Evolutionary conservation across 2,329 filamentous ascomycete genomes (phyloP).

Genomic region (Alternaria sp.): DNA sequence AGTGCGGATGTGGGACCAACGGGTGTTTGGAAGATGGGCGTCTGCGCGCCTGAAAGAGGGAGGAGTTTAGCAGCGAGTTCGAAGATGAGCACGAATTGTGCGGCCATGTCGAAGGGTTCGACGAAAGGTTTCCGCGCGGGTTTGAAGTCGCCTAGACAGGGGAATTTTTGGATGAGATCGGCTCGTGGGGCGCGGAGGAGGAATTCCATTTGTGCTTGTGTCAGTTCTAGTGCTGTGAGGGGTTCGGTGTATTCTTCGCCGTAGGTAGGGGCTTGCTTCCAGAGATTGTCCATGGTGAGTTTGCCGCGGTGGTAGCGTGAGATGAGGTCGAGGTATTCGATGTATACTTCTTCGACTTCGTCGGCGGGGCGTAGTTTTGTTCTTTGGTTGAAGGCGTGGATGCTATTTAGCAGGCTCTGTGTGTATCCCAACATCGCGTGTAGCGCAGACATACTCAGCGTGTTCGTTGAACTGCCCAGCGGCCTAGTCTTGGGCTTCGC

Average conservation of each 20-base stretch:
- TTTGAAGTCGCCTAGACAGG: slow-evolving; percentile 10
- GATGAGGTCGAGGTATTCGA: slow-evolving; percentile 11
- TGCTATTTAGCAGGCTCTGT: slow-evolving; percentile 32
- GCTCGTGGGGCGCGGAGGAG: slow-evolving; percentile 17
- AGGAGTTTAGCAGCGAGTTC: slow-evolving; percentile 19
- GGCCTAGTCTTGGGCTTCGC: slow-evolving; percentile 20
- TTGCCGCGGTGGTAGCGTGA: slow-evolving; percentile 13
- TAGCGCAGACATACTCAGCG: slow-evolving; percentile 14
- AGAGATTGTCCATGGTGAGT: slow-evolving; percentile 11
- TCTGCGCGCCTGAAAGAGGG: slow-evolving; percentile 4
- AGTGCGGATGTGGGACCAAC: slow-evolving; percentile 34
- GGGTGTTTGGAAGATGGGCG: slow-evolving; percentile 36
- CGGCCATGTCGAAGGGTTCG: slow-evolving; percentile 23
- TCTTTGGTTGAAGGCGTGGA: slow-evolving; percentile 32
- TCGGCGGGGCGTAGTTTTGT: slow-evolving; percentile 14
- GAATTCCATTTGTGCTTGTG: slow-evolving; percentile 22
- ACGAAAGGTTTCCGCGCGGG: slow-evolving; percentile 16
- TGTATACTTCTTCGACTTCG: slow-evolving; percentile 18
- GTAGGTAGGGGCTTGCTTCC: background rate
- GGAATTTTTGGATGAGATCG: slow-evolving; percentile 17
- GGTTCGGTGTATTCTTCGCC: slow-evolving; percentile 2
- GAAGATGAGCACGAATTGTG: slow-evolving; percentile 24
- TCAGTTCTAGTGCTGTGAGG: slow-evolving; percentile 16
- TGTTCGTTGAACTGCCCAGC: slow-evolving; percentile 2
- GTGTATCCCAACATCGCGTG: slow-evolving; percentile 23